Conservation (phyloP, 306 rosid species). For the Adenanthera pavonina region DNA sequence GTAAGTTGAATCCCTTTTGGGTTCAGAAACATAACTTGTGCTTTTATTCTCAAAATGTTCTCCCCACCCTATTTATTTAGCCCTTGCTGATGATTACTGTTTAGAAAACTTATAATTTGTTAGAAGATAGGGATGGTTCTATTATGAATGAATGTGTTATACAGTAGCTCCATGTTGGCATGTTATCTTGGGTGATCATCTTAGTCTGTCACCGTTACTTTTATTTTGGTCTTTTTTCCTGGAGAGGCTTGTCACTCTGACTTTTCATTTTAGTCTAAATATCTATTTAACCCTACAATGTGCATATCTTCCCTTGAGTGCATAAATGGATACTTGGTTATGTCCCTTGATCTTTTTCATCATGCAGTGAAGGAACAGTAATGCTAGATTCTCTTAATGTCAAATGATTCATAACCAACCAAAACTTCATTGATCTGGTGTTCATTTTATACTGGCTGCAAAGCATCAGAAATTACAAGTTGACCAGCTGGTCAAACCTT, state of each 20-base stretch:
- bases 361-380: neutral
- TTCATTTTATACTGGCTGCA: neutral
- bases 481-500: neutral
- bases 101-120: slow-evolving; percentile 29
- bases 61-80: slow-evolving; percentile 11
- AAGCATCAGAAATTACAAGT: neutral
- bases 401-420: neutral
- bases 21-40: slow-evolving; percentile 14
- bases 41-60: slow-evolving; percentile 6
- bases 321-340: neutral
- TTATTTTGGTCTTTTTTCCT: neutral
- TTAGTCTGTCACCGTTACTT: neutral
- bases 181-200: slow-evolving; percentile 33
- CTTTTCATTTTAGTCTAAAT: slow-evolving; percentile 4
- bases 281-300: slow-evolving; percentile 3
- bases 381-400: neutral
- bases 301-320: neutral
- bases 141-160: slow-evolving; percentile 28
- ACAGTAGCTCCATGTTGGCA: slow-evolving; percentile 1
- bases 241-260: slow-evolving; percentile 8
- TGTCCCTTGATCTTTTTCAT: neutral
- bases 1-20: slow-evolving; percentile 63
- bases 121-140: slow-evolving; percentile 25
- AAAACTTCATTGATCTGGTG: neutral
- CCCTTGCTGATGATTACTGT: slow-evolving; percentile 5